Evolutionary conservation across 305 asterid genomes (phyloP), one percentile per base, ranked within the genome.

Genomic region (Andrographis paniculata): DNA sequence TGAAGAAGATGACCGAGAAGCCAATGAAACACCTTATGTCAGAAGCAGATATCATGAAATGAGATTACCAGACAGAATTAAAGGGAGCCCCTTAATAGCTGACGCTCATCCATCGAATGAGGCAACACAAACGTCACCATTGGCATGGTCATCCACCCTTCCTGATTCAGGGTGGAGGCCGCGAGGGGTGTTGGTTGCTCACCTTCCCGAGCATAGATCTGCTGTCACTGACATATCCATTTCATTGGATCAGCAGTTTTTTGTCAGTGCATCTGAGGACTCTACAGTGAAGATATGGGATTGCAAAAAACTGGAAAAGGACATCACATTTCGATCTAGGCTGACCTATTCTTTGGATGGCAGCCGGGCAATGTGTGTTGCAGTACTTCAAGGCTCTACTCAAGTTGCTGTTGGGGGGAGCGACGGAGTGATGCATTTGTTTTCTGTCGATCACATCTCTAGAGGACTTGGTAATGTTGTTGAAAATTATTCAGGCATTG

Each of bases 101-200:
- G 92, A 79, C 59, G 78, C 71, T 60, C 70, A 54, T 67, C 48
- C 69, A 18, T 57, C 82, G 8, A 56, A 64, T 17, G 95, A 87
- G 76, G 71, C 78, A 60, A 62, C 74, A 30, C 95, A 78, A 46
- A 53, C 67, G 46, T 63, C 94, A 30, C 66, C 94, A 23, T 68
- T 68, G 56, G 74, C 79, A 39, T 71, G 80, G 78, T 76, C n/a
- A n/a, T n/a, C 94, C 18, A 72, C 86, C 37, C 53, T 81, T 77
- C 89, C 95, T 38, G 96, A 87, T 75, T 92, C 99, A 42, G 96
- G 96, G 42, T 92, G 99, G 99, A 87, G 87, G 73, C 99, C 96
- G 52, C 94, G 96, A 45, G 99, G 96, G 62, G 96, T 92, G 59
- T 72, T 92, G 79, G 95, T 92, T 64, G 99, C 96, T 36, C 99